Conservation (phyloP, 129 eudicot species). For the Scalesia atractyloides region DNA sequence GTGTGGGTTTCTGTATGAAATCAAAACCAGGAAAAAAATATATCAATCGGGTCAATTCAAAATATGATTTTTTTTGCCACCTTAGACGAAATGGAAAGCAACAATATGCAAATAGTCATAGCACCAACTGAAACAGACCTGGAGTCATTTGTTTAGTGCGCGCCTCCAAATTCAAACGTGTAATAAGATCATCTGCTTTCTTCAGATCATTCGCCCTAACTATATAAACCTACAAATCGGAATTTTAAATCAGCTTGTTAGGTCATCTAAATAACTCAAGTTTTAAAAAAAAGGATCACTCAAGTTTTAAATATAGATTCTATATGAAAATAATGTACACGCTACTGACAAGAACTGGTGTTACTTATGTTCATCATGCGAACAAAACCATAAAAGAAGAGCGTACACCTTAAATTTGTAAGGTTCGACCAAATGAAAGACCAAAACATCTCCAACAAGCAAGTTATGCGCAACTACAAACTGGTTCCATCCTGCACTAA, state of each 20-base stretch:
- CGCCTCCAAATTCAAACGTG: conserved; percentile 34
- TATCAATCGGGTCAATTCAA: not conserved
- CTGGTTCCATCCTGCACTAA: conserved; percentile 89
- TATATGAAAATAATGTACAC: not conserved
- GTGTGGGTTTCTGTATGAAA: conserved; percentile 2
- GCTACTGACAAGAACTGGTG: not conserved
- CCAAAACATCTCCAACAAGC: conserved; percentile 72
- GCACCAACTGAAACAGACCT: conserved; percentile 32
- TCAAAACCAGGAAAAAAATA: not conserved
- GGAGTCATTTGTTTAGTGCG: conserved; percentile 2
- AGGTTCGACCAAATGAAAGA: conserved; percentile 63
- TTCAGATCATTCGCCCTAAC: conserved; percentile 37
- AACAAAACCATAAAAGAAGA: conserved; percentile 5
- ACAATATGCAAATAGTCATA: too few relatives aligned
- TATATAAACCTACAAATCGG: conserved; percentile 42
- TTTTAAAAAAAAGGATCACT: too few relatives aligned
- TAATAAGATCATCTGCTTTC: conserved; percentile 43
- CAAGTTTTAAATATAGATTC: too few relatives aligned
- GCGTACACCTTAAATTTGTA: conserved; percentile 56
- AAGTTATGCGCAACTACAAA: conserved; percentile 63
- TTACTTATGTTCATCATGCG: conserved; percentile 6
- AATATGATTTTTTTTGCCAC: too few relatives aligned
- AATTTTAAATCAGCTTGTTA: too few relatives aligned
- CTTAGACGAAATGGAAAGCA: too few relatives aligned
- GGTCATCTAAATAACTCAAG: too few relatives aligned